Base-by-base conservation (phyloP, 306 rosid genomes). In the Amphicarpaea edgeworthii region DNA sequence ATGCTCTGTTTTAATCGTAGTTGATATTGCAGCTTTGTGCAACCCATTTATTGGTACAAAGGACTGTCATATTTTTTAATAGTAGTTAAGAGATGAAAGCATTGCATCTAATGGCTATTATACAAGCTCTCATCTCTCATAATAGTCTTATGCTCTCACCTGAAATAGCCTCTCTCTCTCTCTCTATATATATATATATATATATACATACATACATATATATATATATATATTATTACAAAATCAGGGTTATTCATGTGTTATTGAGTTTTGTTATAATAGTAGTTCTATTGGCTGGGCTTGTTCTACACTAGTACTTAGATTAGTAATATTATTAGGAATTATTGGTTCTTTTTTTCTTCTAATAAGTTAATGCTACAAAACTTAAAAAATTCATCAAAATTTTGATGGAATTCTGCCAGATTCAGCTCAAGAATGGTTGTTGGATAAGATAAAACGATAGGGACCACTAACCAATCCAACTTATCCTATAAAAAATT, bases 321-420 rank as follows among this genome's bases (percentile, higher is more conserved):
- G 42, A 30, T 17, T 30, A 28, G 11, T 26, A 58, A 24, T 12
- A 51, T 53, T 53, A 51, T n/a, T 71, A 40, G 67, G 66, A 21
- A 38, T 21, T 19, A 4, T 42, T 51, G 8, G 9, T 70, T 70
- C 12, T 3, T 50, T 34, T 20, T 10, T 16, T 7, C 23, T 14
- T 3, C 45, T 38, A 9, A 40, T 54, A 58, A 53, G 38, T 24
- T 55, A 23, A 55, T 55, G 53, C 7, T 71, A 54, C 40, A 14
- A 26, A 38, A 8, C 24, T n/a, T 19, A 10, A 51, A 54, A 53
- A 71, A 12, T 6, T 70, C 6, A 19, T 23, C 41, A 32, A 34
- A 30, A 19, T 30, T 70, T 51, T 70, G 21, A 54, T 28, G 26
- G 64, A 37, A 66, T 66, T 42, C 7, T 66, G 55, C 40, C 7